phyloP scores from a whole-genome alignment of 129 eudicot species.

The Gnaphalium uliginosum region DNA sequence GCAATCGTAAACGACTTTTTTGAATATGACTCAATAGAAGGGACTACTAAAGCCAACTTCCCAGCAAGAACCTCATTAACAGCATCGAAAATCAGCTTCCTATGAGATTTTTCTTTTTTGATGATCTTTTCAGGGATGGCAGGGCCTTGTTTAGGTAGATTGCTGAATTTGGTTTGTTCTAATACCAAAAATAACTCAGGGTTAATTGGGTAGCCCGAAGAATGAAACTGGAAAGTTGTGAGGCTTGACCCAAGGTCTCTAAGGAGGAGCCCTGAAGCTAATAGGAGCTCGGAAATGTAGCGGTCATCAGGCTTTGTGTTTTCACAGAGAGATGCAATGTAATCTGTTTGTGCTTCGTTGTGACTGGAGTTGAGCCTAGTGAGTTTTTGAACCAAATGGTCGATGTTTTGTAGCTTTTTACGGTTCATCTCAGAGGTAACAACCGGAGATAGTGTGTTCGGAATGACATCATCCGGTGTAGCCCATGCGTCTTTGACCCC shows the following conservation, averaged over 20 bases:
- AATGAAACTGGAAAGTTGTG: conserved; percentile 71
- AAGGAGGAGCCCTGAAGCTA: conserved; percentile 53
- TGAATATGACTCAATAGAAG: conserved; percentile 30
- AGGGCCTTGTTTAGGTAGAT: conserved; percentile 38
- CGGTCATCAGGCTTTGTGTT: conserved; percentile 16
- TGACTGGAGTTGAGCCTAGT: conserved; percentile 16
- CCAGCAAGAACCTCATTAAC: conserved; percentile 73
- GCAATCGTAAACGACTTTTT: conserved; percentile 43
- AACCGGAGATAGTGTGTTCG: conserved; percentile 33
- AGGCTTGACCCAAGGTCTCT: conserved; percentile 70
- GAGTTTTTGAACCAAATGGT: conserved; percentile 19
- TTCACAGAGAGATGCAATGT: conserved; percentile 20
- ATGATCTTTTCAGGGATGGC: conserved; percentile 31
- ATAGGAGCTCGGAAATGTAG: conserved; percentile 12
- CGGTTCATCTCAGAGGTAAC: conserved; percentile 48
- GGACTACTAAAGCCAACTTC: conserved; percentile 47
- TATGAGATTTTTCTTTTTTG: conserved; percentile 52
- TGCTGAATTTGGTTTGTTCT: conserved; percentile 85
- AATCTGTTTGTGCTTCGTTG: conserved; percentile 19
- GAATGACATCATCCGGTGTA: conserved; percentile 32
- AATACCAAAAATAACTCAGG: conserved; percentile 79
- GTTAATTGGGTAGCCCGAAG: conserved; percentile 84
- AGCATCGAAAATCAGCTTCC: conserved; percentile 80
- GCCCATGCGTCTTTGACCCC: conserved; percentile 32
- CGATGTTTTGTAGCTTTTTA: conserved; percentile 15